Conservation (phyloP, 495 filamentous ascomycete genomes). For the Neurospora sp. region DNA sequence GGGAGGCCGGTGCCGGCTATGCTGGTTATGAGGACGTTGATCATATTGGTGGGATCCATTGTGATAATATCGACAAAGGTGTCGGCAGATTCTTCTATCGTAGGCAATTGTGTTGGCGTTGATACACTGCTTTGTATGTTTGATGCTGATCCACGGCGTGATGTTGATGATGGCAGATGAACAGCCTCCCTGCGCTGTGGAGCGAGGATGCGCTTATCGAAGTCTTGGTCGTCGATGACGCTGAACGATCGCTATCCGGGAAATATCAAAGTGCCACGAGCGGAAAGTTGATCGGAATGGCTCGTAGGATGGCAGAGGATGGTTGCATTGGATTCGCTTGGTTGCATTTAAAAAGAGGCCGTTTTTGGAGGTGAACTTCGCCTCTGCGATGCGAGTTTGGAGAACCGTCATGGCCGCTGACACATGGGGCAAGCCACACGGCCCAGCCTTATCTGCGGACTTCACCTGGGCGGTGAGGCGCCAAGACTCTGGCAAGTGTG, state of each 20-base stretch:
- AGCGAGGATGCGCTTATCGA: neutral
- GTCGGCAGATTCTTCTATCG: neutral
- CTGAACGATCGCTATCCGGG: neutral
- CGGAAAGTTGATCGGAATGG: neutral
- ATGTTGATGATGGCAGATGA: neutral
- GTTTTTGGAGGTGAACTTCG: neutral
- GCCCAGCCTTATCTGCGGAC: neutral
- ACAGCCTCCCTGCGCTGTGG: neutral
- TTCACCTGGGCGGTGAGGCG: neutral
- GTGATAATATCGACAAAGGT: neutral
- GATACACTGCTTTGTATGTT: neutral
- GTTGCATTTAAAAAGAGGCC: neutral
- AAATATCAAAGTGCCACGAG: neutral
- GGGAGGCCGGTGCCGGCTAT: conserved; percentile 77
- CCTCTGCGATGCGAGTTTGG: neutral
- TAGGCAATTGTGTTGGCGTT: neutral
- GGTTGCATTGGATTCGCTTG: neutral
- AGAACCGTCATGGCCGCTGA: neutral
- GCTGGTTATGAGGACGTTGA: conserved; percentile 76
- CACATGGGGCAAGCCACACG: neutral
- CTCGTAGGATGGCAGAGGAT: neutral
- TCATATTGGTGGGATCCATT: conserved; percentile 23
- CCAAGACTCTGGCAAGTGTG: conserved; percentile 4
- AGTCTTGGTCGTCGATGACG: neutral
- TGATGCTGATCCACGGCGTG: neutral